phyloP scores from a whole-genome alignment of 805 yeast genomes.

The Lachancea quebecensis region DNA sequence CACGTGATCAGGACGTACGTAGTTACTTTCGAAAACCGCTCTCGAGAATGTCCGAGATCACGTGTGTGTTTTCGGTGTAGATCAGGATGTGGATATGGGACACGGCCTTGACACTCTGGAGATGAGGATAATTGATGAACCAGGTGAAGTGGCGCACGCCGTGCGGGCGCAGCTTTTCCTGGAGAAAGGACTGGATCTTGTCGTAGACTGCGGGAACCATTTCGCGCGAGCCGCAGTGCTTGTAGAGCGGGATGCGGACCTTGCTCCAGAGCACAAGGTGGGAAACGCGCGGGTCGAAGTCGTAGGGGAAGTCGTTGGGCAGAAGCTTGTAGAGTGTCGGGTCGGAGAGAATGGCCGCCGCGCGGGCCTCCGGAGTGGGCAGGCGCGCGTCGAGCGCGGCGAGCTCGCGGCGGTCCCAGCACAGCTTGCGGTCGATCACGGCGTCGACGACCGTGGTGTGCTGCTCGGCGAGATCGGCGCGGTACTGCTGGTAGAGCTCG shows the following conservation, averaged over 20 bases:
- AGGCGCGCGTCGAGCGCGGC: conserved; percentile 14
- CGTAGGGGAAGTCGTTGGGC: conserved; percentile 61
- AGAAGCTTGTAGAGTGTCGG: conserved; percentile 36
- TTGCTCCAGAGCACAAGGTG: conserved; percentile 70
- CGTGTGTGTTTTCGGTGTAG: conserved; percentile 13
- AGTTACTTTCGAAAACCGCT: neutral
- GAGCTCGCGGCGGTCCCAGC: conserved; percentile 41
- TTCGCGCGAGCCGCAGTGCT: conserved; percentile 24
- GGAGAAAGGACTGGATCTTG: conserved; percentile 44
- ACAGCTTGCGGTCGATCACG: conserved; percentile 40
- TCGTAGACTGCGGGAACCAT: conserved; percentile 38
- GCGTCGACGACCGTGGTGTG: conserved; percentile 42
- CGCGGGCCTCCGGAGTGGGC: conserved; percentile 18
- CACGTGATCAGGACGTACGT: too few relatives aligned
- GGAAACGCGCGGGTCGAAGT: conserved; percentile 41
- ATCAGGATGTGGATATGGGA: conserved; percentile 68
- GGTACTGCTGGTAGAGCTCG: conserved; percentile 41
- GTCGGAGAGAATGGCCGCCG: conserved; percentile 20
- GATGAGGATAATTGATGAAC: conserved; percentile 66
- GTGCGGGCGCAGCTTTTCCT: conserved; percentile 35
- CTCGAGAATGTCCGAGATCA: neutral
- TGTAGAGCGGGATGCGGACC: conserved; percentile 44
- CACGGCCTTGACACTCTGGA: conserved; percentile 60
- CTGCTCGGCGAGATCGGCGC: conserved; percentile 31
- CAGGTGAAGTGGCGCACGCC: conserved; percentile 41